Percentiles rank a stretch among this genome's conserved stretches.
Conservation (phyloP, 495 filamentous ascomycete species). For the Penicillium goetzii region DNA sequence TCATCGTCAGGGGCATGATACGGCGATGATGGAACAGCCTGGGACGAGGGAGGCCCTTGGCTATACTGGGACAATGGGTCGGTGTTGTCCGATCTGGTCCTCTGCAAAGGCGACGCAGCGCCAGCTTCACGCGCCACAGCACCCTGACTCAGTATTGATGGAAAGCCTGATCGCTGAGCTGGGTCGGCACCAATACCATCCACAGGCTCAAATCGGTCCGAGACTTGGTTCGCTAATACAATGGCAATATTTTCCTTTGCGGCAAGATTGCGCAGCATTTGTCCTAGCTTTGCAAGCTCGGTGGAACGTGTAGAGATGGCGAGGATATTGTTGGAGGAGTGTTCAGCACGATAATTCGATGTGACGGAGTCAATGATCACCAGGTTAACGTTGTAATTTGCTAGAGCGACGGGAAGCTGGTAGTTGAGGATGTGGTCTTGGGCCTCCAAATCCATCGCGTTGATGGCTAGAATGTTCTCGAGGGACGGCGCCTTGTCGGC, state of each 20-base stretch:
- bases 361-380: slow-evolving; percentile 88
- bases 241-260: slow-evolving; percentile 73
- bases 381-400: slow-evolving; percentile 73
- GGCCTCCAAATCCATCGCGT: slow-evolving; percentile 88
- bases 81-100: slow-evolving; percentile 14
- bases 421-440: slow-evolving; percentile 94
- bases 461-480: slow-evolving; percentile 70
- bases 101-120: slow-evolving; percentile 28
- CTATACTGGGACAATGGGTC: slow-evolving; percentile 26
- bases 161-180: slow-evolving; percentile 18
- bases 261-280: slow-evolving; percentile 74
- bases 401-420: slow-evolving; percentile 85
- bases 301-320: slow-evolving; percentile 55
- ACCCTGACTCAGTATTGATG: slow-evolving; percentile 23
- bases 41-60: slow-evolving; percentile 35
- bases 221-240: slow-evolving; percentile 95
- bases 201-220: slow-evolving; percentile 70
- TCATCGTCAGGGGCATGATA: slow-evolving; percentile 42
- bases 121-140: slow-evolving; percentile 25
- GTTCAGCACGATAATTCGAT: slow-evolving; percentile 92
- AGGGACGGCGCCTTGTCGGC: slow-evolving; percentile 63
- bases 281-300: slow-evolving; percentile 77
- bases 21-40: slow-evolving; percentile 34
- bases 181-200: slow-evolving; percentile 15
- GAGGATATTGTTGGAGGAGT: slow-evolving; percentile 44